Percentiles rank a stretch among this genome's conserved stretches.
These are phyloP conservation scores for Rhizophagus prolifer DNA, from an alignment of 192 early-diverging fungal genomes.

Conservation along the genomic window DNA sequence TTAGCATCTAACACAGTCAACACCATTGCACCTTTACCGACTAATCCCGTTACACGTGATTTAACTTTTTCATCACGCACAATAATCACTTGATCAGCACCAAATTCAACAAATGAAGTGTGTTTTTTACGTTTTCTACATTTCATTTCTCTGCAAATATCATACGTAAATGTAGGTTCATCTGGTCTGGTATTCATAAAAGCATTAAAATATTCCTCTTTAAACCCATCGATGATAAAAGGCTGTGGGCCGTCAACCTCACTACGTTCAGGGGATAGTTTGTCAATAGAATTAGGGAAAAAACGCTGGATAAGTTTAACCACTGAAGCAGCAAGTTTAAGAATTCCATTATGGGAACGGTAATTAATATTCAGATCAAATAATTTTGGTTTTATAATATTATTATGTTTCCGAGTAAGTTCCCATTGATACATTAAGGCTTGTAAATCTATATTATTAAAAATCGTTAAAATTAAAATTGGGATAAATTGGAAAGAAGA, in stretches of 20 bases:
- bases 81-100: conserved; percentile 23
- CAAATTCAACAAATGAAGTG: background rate
- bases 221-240: background rate
- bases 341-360: conserved; percentile 23
- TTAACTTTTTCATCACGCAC: conserved; percentile 1
- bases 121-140: too few species aligned
- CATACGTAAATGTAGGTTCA: too few species aligned
- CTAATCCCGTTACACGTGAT: background rate
- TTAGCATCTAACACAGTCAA: conserved; percentile 17
- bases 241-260: conserved; percentile 13
- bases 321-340: conserved; percentile 18
- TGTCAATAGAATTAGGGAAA: conserved; percentile 23
- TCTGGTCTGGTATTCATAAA: background rate
- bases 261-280: background rate
- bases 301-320: background rate
- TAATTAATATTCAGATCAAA: conserved; percentile 23
- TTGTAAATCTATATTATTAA: background rate
- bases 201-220: background rate
- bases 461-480: too few species aligned
- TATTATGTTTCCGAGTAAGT: background rate
- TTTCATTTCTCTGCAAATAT: too few species aligned
- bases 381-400: background rate
- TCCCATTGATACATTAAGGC: conserved; percentile 20
- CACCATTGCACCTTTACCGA: background rate
- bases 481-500: conserved; percentile 15